Evolutionary conservation across 257 asterid genomes (phyloP), one percentile per base, ranked within the genome.

Genomic region (Capsicum rhomboideum): DNA sequence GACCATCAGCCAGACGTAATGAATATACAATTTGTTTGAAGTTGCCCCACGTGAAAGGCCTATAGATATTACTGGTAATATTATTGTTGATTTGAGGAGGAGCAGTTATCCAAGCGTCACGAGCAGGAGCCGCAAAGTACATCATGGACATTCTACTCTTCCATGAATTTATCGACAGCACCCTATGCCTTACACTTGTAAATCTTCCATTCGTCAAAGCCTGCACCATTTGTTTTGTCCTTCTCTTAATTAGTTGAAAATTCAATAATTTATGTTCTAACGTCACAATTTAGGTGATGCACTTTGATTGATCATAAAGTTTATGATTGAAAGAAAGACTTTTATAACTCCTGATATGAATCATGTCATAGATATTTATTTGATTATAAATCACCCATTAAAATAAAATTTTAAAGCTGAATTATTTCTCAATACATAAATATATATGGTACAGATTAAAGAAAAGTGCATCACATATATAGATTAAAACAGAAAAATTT

Each of bases 131-230:
- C 1, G 96, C 98, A 29, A 94, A 94, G 61, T 88, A 94, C 90
- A 92, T 90, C 74, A 91, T 91, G 1, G 98, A 94, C 91, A 87
- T 90, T 79, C 98, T 87, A 0, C 91, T n/a, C 52, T 86, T 90
- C 0, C 31, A n/a, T 28, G 90, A 83, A 64, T 89, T 86, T 52
- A 72, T 44, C 2, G 92, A 89, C 46, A 93, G 13, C 2, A 86
- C 98, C 82, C 98, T 86, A 18, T 94, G 98, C 29, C 97, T 89
- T 61, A 91, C 97, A 63, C 97, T 88, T 59, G 21, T 77, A 67
- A 94, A 90, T 80, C 94, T 89, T 54, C 97, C 98, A 63, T 94
- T 94, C 0, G 94, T 94, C 83, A 94, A 11, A 1, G 93, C 97
- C 90, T 88, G 83, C 50, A 58, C 42, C 50, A 52, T 68, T 4